A percentile compares a stretch with the other conserved stretches of the same genome.
phyloP scores from a whole-genome alignment of 306 rosid species.

The Clitoria ternatea region DNA sequence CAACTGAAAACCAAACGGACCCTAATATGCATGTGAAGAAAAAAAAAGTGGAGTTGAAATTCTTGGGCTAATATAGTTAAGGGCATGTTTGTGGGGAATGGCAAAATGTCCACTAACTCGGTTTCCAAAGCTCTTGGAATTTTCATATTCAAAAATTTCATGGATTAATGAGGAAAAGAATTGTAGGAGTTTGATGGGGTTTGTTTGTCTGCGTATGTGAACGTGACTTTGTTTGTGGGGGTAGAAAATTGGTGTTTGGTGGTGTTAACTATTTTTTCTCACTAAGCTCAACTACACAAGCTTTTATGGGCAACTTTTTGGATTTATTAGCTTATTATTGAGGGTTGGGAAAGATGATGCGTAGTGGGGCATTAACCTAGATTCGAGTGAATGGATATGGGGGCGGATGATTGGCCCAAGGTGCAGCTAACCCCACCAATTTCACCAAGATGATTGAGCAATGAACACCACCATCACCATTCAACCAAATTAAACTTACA shows the following conservation, averaged over 20 bases:
- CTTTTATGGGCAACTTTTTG: conserved; percentile 56
- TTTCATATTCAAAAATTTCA: conserved; percentile 46
- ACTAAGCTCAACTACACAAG: conserved; percentile 41
- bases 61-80: conserved; percentile 50
- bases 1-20: too few relatives aligned
- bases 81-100: conserved; percentile 97
- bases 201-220: conserved; percentile 50
- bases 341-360: conserved; percentile 34
- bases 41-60: conserved; percentile 42
- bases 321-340: conserved; percentile 65
- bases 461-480: conserved; percentile 35
- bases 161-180: conserved; percentile 11
- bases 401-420: conserved; percentile 47
- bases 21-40: conserved; percentile 38
- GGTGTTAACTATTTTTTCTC: conserved; percentile 22
- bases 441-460: conserved; percentile 35
- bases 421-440: conserved; percentile 43
- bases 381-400: conserved; percentile 44
- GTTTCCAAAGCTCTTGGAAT: conserved; percentile 83
- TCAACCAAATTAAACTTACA: neutral
- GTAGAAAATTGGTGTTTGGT: conserved; percentile 22
- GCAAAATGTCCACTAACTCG: conserved; percentile 88
- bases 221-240: conserved; percentile 37
- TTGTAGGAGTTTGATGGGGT: conserved; percentile 39
- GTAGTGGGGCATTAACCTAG: conserved; percentile 55